Percentiles rank a stretch among this genome's conserved stretches.
phyloP scores from a whole-genome alignment of 2,329 filamentous ascomycete genomes.

The Ophiobolus disseminans region DNA sequence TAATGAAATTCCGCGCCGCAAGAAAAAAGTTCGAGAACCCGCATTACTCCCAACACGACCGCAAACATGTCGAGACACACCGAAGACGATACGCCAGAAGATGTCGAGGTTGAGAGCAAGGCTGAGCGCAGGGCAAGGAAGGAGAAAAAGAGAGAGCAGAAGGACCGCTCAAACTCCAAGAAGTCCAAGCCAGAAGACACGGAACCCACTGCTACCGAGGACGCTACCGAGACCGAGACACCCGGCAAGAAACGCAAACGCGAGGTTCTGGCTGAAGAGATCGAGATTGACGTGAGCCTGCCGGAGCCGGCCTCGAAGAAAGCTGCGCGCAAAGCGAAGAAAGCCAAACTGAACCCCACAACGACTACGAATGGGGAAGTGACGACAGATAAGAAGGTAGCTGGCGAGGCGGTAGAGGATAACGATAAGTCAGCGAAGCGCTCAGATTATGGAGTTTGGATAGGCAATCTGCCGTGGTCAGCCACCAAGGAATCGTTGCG shows the following conservation, averaged over 20 bases:
- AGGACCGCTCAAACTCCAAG: constrained; percentile 30
- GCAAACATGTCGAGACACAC: constrained; percentile 18
- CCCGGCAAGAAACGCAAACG: constrained; percentile 57
- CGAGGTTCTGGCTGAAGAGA: constrained; percentile 67
- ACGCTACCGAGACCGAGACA: constrained; percentile 17
- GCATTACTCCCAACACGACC: constrained; percentile 6
- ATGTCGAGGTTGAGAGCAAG: constrained; percentile 17
- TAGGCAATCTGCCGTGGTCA: constrained; percentile 91
- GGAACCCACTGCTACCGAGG: constrained; percentile 14
- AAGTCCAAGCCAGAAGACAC: constrained; percentile 19
- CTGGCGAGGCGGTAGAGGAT: constrained; percentile 46
- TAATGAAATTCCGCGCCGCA: constrained; percentile 23
- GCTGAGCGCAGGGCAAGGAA: constrained; percentile 36
- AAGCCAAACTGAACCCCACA: constrained; percentile 65
- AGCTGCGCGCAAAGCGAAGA: constrained; percentile 87
- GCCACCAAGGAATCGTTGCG: constrained; percentile 76
- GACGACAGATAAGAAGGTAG: constrained; percentile 15
- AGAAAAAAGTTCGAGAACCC: constrained; percentile 23
- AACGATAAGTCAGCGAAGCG: constrained; percentile 58
- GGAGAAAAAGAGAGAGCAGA: constrained; percentile 37
- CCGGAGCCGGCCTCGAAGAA: constrained; percentile 97
- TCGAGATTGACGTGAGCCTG: constrained; percentile 88
- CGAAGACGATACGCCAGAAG: constrained; percentile 11
- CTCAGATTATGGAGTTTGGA: constrained; percentile 88
- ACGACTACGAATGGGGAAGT: constrained; percentile 17